Evolutionary conservation across 1,284 basidiomycete species (phyloP).

Genomic region (Ganoderma sinense): DNA sequence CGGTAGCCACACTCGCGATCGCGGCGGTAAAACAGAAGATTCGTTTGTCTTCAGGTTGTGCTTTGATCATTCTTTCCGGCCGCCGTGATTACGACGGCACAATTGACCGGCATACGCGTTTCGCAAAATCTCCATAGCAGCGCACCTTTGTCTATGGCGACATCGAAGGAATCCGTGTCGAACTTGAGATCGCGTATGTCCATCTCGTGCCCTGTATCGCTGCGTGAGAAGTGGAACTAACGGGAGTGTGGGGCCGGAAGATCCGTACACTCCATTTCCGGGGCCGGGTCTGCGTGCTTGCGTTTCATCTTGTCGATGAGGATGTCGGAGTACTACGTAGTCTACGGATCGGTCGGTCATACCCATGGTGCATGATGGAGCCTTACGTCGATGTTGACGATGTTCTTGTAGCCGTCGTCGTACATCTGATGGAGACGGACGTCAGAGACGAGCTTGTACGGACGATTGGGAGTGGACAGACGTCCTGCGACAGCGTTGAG

Average conservation of each 20-base stretch:
- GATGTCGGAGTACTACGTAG: slow-evolving; percentile 76
- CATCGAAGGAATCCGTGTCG: slow-evolving; percentile 74
- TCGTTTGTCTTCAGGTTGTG: too few species aligned
- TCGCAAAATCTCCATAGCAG: neutral
- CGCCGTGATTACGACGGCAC: neutral
- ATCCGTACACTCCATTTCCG: slow-evolving; percentile 80
- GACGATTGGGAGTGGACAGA: slow-evolving; percentile 37
- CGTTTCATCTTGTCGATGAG: slow-evolving; percentile 85
- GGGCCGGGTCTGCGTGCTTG: slow-evolving; percentile 60
- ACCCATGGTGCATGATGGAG: neutral
- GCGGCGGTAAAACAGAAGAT: too few species aligned
- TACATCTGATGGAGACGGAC: slow-evolving; percentile 72
- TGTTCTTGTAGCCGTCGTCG: slow-evolving; percentile 86
- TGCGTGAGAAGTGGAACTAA: neutral
- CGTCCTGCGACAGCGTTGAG: slow-evolving; percentile 81
- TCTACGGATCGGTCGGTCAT: neutral
- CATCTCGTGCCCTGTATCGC: slow-evolving; percentile 82
- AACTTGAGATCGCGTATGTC: slow-evolving; percentile 83
- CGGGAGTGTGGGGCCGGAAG: neutral
- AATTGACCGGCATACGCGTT: neutral
- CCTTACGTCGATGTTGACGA: slow-evolving; percentile 86
- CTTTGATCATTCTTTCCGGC: neutral
- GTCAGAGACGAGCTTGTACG: neutral
- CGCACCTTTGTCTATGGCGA: slow-evolving; percentile 89
- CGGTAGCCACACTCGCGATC: too few species aligned